These are phyloP conservation scores for Botrytis squamosa DNA, from an alignment of 2,329 filamentous ascomycete species.

Conservation along the genomic window DNA sequence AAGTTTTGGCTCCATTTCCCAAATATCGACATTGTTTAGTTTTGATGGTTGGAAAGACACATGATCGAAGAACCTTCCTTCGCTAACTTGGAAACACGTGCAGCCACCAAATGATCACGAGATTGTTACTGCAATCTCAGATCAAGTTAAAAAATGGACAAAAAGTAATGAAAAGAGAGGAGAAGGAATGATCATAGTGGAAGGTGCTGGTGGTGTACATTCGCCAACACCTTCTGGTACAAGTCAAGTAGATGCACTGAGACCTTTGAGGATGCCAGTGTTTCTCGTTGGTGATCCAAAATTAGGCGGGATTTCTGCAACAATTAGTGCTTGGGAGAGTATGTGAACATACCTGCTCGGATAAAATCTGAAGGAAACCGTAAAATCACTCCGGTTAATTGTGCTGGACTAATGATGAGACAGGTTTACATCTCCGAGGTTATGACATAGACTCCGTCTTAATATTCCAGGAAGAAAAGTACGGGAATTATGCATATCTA, in stretches of 20 bases:
- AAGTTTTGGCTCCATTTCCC: accelerated
- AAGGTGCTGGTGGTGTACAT: constrained; percentile 80
- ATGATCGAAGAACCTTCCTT: constrained; percentile 29
- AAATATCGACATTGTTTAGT: accelerated
- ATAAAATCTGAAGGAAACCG: accelerated
- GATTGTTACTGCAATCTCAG: constrained; percentile 16
- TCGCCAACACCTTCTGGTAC: constrained; percentile 75
- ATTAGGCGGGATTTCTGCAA: constrained; percentile 76
- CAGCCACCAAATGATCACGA: constrained; percentile 21
- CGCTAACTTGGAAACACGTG: constrained; percentile 41
- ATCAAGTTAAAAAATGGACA: constrained; percentile 14
- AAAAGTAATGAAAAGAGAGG: constrained; percentile 10
- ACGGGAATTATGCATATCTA: constrained; percentile 68
- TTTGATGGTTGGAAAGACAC: neutral
- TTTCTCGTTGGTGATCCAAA: constrained; percentile 73
- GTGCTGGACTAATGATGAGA: neutral
- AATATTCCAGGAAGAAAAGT: constrained; percentile 64
- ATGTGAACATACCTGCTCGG: neutral
- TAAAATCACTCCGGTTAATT: neutral
- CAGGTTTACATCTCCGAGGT: constrained; percentile 69
- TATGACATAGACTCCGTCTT: constrained; percentile 72
- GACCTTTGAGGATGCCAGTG: constrained; percentile 69
- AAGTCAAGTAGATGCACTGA: constrained; percentile 75
- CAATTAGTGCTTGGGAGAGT: constrained; percentile 72
- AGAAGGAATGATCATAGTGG: constrained; percentile 65